Conservation (phyloP, 1,139 yeast genomes). For the Geotrichum klebahnii region DNA sequence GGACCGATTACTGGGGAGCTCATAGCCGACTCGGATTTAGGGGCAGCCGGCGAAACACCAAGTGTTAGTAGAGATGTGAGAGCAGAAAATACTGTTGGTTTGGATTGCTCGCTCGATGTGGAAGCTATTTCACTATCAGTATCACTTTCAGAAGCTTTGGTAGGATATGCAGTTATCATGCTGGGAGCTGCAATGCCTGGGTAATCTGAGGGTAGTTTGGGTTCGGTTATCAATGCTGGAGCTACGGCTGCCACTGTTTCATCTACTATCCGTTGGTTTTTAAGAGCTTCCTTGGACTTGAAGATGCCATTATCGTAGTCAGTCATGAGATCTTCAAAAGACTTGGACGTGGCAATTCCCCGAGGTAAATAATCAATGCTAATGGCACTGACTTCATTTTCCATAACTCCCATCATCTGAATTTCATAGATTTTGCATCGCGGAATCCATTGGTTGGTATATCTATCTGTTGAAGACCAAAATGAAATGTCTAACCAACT, state of each 20-base stretch:
- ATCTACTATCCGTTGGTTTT: slow-evolving; percentile 28
- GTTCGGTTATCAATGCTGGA: slow-evolving; percentile 26
- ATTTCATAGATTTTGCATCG: slow-evolving; percentile 88
- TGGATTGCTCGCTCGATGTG: neutral
- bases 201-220: slow-evolving; percentile 24
- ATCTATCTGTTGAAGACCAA: slow-evolving; percentile 52
- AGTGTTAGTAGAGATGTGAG: neutral
- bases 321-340: slow-evolving; percentile 53
- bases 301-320: slow-evolving; percentile 51
- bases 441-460: slow-evolving; percentile 75
- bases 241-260: slow-evolving; percentile 27
- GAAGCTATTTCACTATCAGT: neutral
- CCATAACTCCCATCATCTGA: slow-evolving; percentile 98
- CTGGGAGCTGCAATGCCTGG: slow-evolving; percentile 4
- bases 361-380: slow-evolving; percentile 52
- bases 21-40: neutral
- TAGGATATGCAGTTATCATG: neutral
- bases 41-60: neutral
- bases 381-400: slow-evolving; percentile 69
- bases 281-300: slow-evolving; percentile 28
- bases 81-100: neutral
- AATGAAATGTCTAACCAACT: slow-evolving; percentile 92
- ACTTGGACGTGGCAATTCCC: slow-evolving; percentile 26
- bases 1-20: neutral
- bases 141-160: neutral